A percentile compares a stretch with the other conserved stretches of the same genome.
Conservation (phyloP, 2,329 filamentous ascomycete species). For the Curvularia lunata region DNA sequence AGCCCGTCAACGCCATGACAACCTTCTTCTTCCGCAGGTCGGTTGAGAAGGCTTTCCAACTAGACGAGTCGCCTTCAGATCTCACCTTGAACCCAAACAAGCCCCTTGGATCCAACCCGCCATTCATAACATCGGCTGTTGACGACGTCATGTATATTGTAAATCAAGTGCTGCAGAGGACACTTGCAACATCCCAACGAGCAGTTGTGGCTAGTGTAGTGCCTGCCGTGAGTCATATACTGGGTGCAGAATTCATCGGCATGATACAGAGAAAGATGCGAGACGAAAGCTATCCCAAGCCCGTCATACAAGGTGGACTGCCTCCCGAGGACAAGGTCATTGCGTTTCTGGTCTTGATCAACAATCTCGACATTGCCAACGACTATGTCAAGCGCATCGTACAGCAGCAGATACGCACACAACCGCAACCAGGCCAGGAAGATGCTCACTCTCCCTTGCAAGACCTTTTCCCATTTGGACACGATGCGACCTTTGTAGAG, state of each 20-base stretch:
- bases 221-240: constrained; percentile 77
- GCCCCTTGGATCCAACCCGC: constrained; percentile 76
- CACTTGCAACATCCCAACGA: constrained; percentile 83
- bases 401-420: constrained; percentile 63
- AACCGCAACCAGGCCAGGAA: constrained; percentile 48
- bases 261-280: constrained; percentile 99
- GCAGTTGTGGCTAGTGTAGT: constrained; percentile 79
- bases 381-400: constrained; percentile 92
- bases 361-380: constrained; percentile 90
- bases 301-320: constrained; percentile 76
- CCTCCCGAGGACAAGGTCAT: constrained; percentile 90
- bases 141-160: constrained; percentile 99
- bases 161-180: constrained; percentile 86
- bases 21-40: constrained; percentile 96
- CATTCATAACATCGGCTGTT: constrained; percentile 92
- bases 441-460: constrained; percentile 49
- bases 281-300: constrained; percentile 89
- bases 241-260: constrained; percentile 88
- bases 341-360: constrained; percentile 89
- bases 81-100: constrained; percentile 77
- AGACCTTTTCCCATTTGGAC: constrained; percentile 79
- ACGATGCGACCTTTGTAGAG: constrained; percentile 73
- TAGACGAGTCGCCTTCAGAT: constrained; percentile 85
- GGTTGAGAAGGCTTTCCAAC: constrained; percentile 95
- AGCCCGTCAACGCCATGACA: constrained; percentile 89